A percentile compares a stretch with the other conserved stretches of the same genome.
phyloP scores from a whole-genome alignment of 805 yeast species.

The Hagleromyces aurorensis region DNA sequence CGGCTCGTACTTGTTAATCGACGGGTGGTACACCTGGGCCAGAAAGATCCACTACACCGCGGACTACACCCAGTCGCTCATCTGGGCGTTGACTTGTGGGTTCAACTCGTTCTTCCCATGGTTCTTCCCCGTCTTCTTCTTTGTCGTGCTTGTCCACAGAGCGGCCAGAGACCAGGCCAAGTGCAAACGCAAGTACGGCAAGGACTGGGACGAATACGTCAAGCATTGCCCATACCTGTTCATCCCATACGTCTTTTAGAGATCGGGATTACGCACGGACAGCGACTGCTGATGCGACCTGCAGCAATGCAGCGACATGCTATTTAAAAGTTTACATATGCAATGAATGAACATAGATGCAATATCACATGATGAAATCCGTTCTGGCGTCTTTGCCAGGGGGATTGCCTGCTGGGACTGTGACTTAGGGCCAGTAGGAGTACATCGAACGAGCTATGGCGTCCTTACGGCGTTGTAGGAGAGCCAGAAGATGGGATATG shows the following conservation, averaged over 20 bases:
- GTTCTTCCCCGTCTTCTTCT: constrained; percentile 91
- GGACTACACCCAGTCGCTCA: constrained; percentile 76
- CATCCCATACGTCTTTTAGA: constrained; percentile 75
- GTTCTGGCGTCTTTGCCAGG: too few species aligned
- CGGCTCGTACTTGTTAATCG: constrained; percentile 79
- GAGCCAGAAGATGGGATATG: too few species aligned
- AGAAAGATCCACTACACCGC: constrained; percentile 95
- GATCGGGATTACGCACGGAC: too few species aligned
- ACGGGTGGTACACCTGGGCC: constrained; percentile 92
- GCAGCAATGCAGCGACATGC: too few species aligned
- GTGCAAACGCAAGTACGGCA: constrained; percentile 83
- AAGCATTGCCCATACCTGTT: constrained; percentile 86
- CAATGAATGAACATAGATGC: too few species aligned
- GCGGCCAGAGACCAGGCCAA: constrained; percentile 81
- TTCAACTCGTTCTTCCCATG: constrained; percentile 84
- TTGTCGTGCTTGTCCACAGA: constrained; percentile 80
- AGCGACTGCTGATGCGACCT: too few species aligned
- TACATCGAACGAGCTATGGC: too few species aligned
- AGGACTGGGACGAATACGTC: constrained; percentile 83
- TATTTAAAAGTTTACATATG: too few species aligned
- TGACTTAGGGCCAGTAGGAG: too few species aligned
- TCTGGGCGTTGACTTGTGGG: constrained; percentile 93
- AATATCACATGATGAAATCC: too few species aligned
- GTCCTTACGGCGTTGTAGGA: too few species aligned
- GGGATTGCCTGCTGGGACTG: too few species aligned